phyloP scores from a whole-genome alignment of 345 rosid species.

The Punica granatum region DNA sequence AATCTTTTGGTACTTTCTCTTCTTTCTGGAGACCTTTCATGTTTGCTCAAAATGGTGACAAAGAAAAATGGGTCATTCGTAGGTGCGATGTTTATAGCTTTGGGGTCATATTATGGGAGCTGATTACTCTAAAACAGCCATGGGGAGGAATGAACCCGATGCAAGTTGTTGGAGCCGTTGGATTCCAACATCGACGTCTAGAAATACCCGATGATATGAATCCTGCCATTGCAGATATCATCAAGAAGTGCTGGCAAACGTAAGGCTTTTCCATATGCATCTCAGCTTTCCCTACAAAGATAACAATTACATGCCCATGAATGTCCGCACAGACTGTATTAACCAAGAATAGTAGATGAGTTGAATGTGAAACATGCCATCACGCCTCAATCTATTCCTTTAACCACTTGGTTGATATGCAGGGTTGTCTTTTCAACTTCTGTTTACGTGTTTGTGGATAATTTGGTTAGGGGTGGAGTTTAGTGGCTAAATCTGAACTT shows the following conservation, averaged over 20 bases:
- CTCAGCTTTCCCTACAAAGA: not conserved
- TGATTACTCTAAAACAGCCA: slow-evolving; percentile 71
- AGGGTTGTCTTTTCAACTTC: no score
- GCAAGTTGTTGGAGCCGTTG: slow-evolving; percentile 99
- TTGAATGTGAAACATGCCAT: no score
- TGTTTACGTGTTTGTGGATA: not conserved
- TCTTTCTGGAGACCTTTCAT: not conserved
- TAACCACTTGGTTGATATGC: no score
- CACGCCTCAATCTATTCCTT: no score
- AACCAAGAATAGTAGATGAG: no score
- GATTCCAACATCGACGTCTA: slow-evolving; percentile 89
- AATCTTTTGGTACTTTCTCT: not conserved
- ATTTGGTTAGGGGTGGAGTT: not conserved
- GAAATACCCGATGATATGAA: slow-evolving; percentile 70
- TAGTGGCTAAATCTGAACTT: not conserved
- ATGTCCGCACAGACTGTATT: not conserved
- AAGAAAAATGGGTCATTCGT: not conserved
- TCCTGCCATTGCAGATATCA: slow-evolving; percentile 66
- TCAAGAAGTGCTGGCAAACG: slow-evolving; percentile 85
- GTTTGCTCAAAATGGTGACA: not conserved
- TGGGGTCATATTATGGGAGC: slow-evolving; percentile 97
- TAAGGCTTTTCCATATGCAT: slow-evolving; percentile 20
- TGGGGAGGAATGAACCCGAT: slow-evolving; percentile 99
- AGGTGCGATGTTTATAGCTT: slow-evolving; percentile 95
- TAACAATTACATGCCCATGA: not conserved